Conservation (phyloP, 2,329 filamentous ascomycete genomes). For the Monilinia fructigena region DNA sequence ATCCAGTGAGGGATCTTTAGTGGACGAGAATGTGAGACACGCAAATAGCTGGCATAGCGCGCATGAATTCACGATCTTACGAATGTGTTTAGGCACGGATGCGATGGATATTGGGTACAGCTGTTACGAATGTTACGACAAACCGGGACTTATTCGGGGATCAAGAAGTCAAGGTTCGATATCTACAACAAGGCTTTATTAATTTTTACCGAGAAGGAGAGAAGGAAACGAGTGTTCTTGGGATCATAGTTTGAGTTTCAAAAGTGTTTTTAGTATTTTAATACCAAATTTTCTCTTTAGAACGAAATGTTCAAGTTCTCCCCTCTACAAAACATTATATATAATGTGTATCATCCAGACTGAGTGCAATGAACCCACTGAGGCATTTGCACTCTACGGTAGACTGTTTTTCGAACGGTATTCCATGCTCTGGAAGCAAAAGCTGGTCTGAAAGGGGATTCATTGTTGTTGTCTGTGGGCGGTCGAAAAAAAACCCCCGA, state of each 20-base stretch:
- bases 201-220: background rate
- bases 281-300: background rate
- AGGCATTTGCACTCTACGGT: background rate
- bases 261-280: constrained; percentile 16
- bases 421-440: background rate
- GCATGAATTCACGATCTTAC: background rate
- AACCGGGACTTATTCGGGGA: background rate
- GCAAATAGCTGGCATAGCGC: background rate
- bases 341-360: background rate
- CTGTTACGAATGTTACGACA: background rate
- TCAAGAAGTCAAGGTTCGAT: background rate
- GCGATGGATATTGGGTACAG: background rate
- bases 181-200: background rate
- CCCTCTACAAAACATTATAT: background rate
- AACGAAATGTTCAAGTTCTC: background rate
- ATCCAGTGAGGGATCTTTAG: constrained; percentile 28
- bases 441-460: background rate
- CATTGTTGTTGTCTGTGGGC: background rate
- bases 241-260: background rate
- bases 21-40: background rate
- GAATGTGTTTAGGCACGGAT: background rate
- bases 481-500: background rate
- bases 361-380: background rate
- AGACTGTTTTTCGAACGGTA: background rate
- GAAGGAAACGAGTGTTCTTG: background rate